Base-by-base conservation (phyloP, 2,329 filamentous ascomycete species). In the Colletotrichum sp. region DNA sequence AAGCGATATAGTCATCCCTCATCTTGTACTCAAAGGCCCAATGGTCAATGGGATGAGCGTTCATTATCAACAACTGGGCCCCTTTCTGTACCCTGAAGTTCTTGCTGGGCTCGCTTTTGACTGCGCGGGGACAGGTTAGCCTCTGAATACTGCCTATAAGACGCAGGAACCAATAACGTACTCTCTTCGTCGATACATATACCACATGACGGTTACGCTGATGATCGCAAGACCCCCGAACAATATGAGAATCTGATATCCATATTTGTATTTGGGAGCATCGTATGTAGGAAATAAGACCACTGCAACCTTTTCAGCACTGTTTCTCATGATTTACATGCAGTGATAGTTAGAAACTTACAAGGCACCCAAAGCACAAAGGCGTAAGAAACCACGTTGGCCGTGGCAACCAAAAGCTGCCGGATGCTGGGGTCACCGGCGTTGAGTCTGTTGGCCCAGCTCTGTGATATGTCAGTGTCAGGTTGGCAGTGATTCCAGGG, bases 221-320 rank as follows among this genome's bases (percentile, higher is more conserved):
- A 79, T 32, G 7, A 81, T 78, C 2, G 79, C 79, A 7, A 83
- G 73, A 7, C 80, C 81, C 14, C 81, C 81, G 62, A 81, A 83
- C 7, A 83, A 56, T n/a, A 83, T 81, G 61, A 82, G 62, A 26
- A 82, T 76, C 70, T 83, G 82, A 62, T 84, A 84, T 2, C 81
- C 82, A 55, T 83, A 83, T 38, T 81, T 79, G 73, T 84, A 84
- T 18, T 82, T 78, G 8, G 82, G 82, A 3, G 82, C 82, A 65
- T 84, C 80, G 63, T 84, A 82, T 0, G 82, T 82, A 9, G 82
- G 82, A 65, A 83, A 83, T 3, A 84, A 74, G 5, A 81, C 79
- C 58, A 81, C 79, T 82, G 5, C 2, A 8, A 6, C 7, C 14
- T 13, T 4, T 8, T 9, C 2, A 5, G 8, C 5, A 1, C 24